phyloP scores from a whole-genome alignment of 306 rosid species.

The Myrica gale region DNA sequence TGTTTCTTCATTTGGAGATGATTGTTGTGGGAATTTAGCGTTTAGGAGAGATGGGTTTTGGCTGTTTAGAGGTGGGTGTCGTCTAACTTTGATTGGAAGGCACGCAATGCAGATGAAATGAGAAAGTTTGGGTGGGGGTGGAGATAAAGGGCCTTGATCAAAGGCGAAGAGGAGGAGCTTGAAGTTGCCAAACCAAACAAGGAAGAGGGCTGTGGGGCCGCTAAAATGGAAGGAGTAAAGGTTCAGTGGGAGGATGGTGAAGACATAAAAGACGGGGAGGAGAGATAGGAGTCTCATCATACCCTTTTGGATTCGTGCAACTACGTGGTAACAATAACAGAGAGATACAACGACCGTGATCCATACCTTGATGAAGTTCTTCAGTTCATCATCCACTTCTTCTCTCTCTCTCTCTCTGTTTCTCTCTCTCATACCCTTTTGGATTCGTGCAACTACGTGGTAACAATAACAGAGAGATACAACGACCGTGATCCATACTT shows the following conservation, averaged over 20 bases:
- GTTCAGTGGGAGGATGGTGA: slow-evolving; percentile 35
- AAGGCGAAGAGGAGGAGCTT: slow-evolving; percentile 50
- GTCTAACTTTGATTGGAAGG: no score
- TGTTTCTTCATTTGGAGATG: no score
- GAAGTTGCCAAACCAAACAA: slow-evolving; percentile 45
- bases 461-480: no score
- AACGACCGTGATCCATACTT: no score
- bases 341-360: slow-evolving; percentile 25
- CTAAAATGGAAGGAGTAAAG: slow-evolving; percentile 35
- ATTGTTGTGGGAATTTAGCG: no score
- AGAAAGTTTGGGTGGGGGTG: slow-evolving; percentile 33
- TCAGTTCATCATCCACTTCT: slow-evolving; percentile 33
- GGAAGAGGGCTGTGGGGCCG: slow-evolving; percentile 43
- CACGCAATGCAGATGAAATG: slow-evolving; percentile 54
- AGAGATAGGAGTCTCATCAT: slow-evolving; percentile 34
- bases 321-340: slow-evolving; percentile 39
- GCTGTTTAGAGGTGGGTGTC: no score
- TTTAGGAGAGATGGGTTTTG: no score
- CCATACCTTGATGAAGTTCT: slow-evolving; percentile 43
- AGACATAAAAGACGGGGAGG: slow-evolving; percentile 39
- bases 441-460: no score
- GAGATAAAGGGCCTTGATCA: slow-evolving; percentile 50
- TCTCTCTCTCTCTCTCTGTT: neutral
- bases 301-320: slow-evolving; percentile 36
- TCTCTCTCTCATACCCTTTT: no score